A percentile compares a stretch with the other conserved stretches of the same genome.
These are phyloP conservation scores for Blepharisma stoltei DNA, from an alignment of 73 alveolate species.

Conservation along the genomic window DNA sequence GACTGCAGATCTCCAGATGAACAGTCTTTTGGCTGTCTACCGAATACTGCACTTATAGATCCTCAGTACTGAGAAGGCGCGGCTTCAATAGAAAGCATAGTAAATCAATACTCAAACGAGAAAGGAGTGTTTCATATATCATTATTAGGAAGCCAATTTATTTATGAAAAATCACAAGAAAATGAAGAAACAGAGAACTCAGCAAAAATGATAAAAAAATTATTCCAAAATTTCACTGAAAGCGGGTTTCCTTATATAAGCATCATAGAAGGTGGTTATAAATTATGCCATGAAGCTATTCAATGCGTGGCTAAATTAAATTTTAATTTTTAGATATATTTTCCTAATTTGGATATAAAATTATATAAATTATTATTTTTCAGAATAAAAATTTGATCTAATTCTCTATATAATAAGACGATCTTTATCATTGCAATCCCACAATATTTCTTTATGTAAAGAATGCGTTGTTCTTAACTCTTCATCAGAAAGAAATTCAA, in stretches of 20 bases:
- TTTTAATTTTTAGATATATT: too few relatives aligned
- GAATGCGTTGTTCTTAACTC: too few relatives aligned
- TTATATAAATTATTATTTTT: too few relatives aligned
- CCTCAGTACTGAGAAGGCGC: background rate
- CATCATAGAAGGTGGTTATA: background rate
- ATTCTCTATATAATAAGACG: too few relatives aligned
- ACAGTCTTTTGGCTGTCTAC: background rate
- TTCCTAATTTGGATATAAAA: too few relatives aligned
- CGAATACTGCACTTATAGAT: slow-evolving; percentile 3
- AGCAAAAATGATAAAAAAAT: background rate
- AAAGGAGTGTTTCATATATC: slow-evolving; percentile 16
- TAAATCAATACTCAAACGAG: background rate
- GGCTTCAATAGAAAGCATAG: background rate
- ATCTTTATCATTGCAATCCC: too few relatives aligned
- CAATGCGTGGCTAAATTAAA: too few relatives aligned
- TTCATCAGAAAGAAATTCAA: too few relatives aligned
- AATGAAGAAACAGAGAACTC: background rate
- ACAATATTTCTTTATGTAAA: too few relatives aligned
- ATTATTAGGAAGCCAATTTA: background rate
- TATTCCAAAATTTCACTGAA: background rate
- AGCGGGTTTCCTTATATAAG: slow-evolving; percentile 8
- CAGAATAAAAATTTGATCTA: too few relatives aligned
- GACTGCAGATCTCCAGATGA: slow-evolving; percentile 7
- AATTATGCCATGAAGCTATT: too few relatives aligned
- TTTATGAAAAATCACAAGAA: background rate